Evolutionary conservation across 2,329 filamentous ascomycete species (phyloP).

Genomic region (Pseudocercospora macadamiae): DNA sequence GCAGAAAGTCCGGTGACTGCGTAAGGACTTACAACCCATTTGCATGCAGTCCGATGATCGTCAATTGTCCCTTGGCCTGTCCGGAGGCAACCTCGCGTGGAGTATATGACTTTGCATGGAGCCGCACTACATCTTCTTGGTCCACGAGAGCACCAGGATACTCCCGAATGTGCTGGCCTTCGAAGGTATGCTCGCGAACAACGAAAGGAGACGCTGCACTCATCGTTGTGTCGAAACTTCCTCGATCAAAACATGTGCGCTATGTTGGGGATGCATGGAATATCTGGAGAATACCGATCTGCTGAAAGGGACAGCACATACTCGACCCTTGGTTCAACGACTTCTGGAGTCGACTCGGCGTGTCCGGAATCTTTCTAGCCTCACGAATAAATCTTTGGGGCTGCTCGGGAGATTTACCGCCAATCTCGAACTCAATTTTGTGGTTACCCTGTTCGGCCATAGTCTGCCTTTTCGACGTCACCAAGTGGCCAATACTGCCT

Average conservation of each 20-base stretch:
- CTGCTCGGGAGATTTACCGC: neutral
- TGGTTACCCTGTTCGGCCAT: neutral
- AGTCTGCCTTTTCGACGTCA: neutral
- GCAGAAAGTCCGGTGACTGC: neutral
- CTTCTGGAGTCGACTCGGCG: no score
- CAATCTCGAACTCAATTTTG: neutral
- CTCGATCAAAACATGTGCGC: no score
- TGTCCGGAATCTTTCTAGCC: no score
- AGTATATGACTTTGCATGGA: conserved; percentile 6
- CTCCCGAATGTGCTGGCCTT: conserved; percentile 14
- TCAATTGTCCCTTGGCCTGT: neutral
- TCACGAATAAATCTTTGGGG: no score
- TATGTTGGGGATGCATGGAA: no score
- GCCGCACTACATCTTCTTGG: conserved; percentile 10
- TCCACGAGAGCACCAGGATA: conserved; percentile 5
- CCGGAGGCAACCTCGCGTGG: conserved; percentile 1
- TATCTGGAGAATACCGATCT: no score
- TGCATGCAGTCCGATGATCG: neutral
- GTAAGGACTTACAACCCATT: neutral
- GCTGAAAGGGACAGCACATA: no score
- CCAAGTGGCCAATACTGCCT: neutral
- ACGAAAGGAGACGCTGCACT: neutral
- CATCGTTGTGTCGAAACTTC: no score
- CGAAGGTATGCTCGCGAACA: conserved; percentile 10
- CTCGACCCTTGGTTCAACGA: no score